Evolutionary conservation across 495 filamentous ascomycete species (phyloP), one percentile per base, ranked within the genome.

Genomic region (Penicillium daleae): DNA sequence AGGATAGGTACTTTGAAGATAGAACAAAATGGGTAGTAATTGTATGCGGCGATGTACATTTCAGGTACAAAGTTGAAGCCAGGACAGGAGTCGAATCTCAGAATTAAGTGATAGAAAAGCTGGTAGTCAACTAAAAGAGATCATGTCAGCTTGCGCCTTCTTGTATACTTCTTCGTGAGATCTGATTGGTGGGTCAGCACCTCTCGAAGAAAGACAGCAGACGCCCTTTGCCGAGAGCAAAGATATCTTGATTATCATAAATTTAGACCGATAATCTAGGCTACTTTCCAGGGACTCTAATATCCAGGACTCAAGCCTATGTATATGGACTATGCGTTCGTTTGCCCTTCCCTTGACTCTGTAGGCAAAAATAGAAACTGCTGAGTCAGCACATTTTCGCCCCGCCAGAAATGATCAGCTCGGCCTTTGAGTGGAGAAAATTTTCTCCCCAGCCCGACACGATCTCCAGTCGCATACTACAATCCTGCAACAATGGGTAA

Each of bases 401-500:
- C 26, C 49, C 49, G 26, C 49, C 49, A 27, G 13, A 52, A 15
- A 7, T 17, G 49, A 27, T 52, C 49, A 26, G 49, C 49, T 52
- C 21, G 8, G 49, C 13, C 7, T 31, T 22, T 26, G 17, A 24
- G 51, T 54, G 51, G 51, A 54, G 51, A 32, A 54, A 54, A 54
- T 54, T 54, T 54, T 54, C 51, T 54, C 51, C 51, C 46, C 46
- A 50, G 24, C 9, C 46, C 46, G 46, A 26, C 22, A 6, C 46
- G 24, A 50, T 50, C 46, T 54, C 51, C 51, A 32, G 51, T 54
- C 35, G 51, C 57, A 44, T 12, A 21, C 21, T 9, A 46, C 29
- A n/a, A 35, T 32, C 26, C 40, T 56, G 1, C 62, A 69, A 32
- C n/a, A 21, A 69, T 69, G 67, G 67, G 67, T 58, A 69, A 69